A percentile compares a stretch with the other conserved stretches of the same genome.
Evolutionary conservation across 768 basidiomycete species (phyloP).

Genomic region (Macrolepiota fuliginosa): DNA sequence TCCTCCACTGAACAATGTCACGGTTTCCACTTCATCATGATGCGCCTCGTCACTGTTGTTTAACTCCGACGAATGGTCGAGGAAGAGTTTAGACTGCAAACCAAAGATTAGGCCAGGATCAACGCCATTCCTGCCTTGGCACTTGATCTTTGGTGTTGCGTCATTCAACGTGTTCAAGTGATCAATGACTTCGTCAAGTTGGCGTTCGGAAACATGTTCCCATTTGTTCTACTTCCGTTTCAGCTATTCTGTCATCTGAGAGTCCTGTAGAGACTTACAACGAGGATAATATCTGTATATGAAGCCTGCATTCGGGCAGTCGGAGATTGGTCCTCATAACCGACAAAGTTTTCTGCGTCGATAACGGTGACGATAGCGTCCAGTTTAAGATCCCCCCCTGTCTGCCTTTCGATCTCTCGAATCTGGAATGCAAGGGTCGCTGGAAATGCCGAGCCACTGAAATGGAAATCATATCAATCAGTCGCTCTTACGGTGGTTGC

Average conservation of each 20-base stretch:
- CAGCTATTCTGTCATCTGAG: not conserved
- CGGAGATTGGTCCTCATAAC: conserved; percentile 90
- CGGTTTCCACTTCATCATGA: conserved; percentile 85
- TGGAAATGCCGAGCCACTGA: conserved; percentile 90
- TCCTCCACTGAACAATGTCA: conserved; percentile 54
- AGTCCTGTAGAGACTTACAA: conserved; percentile 48
- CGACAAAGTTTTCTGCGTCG: conserved; percentile 87
- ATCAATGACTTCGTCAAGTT: conserved; percentile 81
- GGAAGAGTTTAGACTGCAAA: conserved; percentile 81
- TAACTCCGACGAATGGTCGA: conserved; percentile 21
- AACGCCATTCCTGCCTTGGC: conserved; percentile 59
- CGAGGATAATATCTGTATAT: conserved; percentile 88
- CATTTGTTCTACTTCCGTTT: conserved; percentile 71
- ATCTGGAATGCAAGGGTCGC: conserved; percentile 95
- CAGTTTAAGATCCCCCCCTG: conserved; percentile 69
- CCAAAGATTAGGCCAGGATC: conserved; percentile 84
- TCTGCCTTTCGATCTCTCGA: conserved; percentile 81
- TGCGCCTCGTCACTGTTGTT: conserved; percentile 29
- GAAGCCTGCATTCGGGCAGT: conserved; percentile 95
- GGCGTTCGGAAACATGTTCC: conserved; percentile 78
- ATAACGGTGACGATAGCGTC: conserved; percentile 92
- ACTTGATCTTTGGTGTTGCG: conserved; percentile 80
- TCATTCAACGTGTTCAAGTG: conserved; percentile 90
- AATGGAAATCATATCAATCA: not conserved
- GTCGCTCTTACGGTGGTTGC: too few relatives aligned